Evolutionary conservation across 352 stramenopile genomes (phyloP), one percentile per base, ranked within the genome.

Genomic region (Detonula confervacea): DNA sequence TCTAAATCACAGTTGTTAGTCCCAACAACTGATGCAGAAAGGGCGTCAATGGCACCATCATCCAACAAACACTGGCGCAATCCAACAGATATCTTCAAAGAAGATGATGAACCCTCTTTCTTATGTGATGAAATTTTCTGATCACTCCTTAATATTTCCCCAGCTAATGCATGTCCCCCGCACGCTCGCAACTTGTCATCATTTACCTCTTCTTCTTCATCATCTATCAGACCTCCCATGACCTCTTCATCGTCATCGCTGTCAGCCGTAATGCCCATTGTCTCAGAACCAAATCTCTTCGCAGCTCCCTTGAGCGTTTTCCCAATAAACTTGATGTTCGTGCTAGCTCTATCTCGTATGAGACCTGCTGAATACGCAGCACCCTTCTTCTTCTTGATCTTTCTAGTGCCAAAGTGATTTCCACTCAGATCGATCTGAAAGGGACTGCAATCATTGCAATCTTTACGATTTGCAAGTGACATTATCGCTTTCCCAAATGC

Each of bases 221-320:
- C 75, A 44, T 74, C 73, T 47, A 63, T 76, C 59, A 77, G 54
- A 60, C 57, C 69, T 57, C 66, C 62, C 60, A 78, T 87, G 27
- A 77, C 65, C 52, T 93, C 88, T 74, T 90, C 89, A 54, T 93
- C 87, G 49, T 91, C 86, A 61, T 94, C 87, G 78, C 87, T 94
- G 27, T 94, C 86, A 18, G 75, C 69, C 54, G 70, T 77, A 11
- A 81, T 49, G 51, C 77, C 61, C 69, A 81, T 73, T 8, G 55
- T 68, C 20, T 73, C 65, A 51, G 65, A 62, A 46, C 49, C 16
- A 44, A 70, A 57, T 78, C 61, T 63, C 73, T 77, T 73, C 90
- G 88, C n/a, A 89, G 77, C 39, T 80, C 68, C 70, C 73, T 84
- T 77, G 9, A 94, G 49, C 16, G 56, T 83, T 59, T 88, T 90